Conservation (phyloP, 306 rosid genomes). For the Delonix regia region DNA sequence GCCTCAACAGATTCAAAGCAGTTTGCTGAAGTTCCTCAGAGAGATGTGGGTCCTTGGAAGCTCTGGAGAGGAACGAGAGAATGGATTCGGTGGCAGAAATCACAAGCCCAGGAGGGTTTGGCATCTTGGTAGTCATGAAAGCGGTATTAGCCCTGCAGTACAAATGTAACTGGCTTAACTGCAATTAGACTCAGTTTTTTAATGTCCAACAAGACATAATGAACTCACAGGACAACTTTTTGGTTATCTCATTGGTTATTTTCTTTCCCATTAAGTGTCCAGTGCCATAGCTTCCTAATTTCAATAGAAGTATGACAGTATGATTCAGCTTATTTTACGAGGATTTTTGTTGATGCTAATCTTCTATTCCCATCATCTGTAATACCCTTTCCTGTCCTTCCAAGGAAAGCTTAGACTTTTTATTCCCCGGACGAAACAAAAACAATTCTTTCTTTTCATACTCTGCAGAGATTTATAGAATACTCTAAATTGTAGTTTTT, state of each 20-base stretch:
- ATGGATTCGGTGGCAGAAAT: conserved; percentile 54
- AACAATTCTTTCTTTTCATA: not conserved
- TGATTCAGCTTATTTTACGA: not conserved
- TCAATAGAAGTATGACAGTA: not conserved
- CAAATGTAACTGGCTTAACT: not conserved
- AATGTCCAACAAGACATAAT: not conserved
- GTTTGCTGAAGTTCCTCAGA: conserved; percentile 59
- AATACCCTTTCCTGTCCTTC: not conserved
- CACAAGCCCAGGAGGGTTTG: conserved; percentile 56
- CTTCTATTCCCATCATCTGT: not conserved
- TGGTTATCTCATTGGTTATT: not conserved
- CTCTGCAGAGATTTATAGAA: not conserved
- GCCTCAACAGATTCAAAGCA: conserved; percentile 56
- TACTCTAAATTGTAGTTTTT: not conserved
- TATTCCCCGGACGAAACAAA: too few species aligned
- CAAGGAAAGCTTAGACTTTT: not conserved
- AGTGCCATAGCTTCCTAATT: not conserved
- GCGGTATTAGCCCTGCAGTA: not conserved
- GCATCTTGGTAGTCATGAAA: conserved; percentile 20
- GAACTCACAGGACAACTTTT: not conserved
- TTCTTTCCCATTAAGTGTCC: not conserved
- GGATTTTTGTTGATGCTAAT: not conserved
- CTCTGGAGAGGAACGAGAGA: conserved; percentile 53
- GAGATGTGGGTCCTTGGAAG: conserved; percentile 54
- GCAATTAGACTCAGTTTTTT: not conserved